Base-by-base conservation (phyloP, 495 filamentous ascomycete genomes). In the Lasiosphaeria hispida region DNA sequence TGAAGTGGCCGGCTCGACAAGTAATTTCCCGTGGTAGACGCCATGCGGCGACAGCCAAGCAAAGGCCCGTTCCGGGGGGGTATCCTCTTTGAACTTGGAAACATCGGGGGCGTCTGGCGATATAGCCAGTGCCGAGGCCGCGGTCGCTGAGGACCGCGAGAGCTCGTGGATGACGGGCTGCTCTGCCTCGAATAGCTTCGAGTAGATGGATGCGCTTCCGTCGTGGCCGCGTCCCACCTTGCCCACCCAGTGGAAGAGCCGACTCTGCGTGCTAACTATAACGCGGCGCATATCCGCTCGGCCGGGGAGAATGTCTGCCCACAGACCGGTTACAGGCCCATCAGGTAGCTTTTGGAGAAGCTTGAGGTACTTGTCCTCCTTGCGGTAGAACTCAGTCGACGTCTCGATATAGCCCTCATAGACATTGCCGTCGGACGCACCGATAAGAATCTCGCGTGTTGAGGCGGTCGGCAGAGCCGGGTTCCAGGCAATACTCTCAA, bases 351-450 rank as follows among this genome's bases (percentile, higher is more conserved):
- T 92, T 68, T 91, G 91, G 55, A 98, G 80, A 7, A 74, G 74
- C 70, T 90, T 90, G 39, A 94, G 73, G 70, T 96, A 97, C 71
- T 88, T 91, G 74, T 97, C 95, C 74, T 97, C 92, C 67, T 91
- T 87, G 52, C 90, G 82, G 71, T 96, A 96, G 73, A 96, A 97
- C 69, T 97, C 93, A 44, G 85, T 90, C 15, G 90, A 86, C 5
- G 90, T 90, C 72, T 98, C 94, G 59, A 98, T 90, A 71, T 89
- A 97, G n/a, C 85, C 87, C 70, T 98, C 94, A 70, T 96, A 97
- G 39, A 98, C 80, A 69, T 89, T 93, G 17, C 95, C 94, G 78
- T 98, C 95, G 17, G 87, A 83, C 17, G 92, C 85, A 17, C 95
- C 94, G 34, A 98, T 71, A 4, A 98, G 78, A n/a, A 98, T 97